A percentile compares a stretch with the other conserved stretches of the same genome.
phyloP scores from a whole-genome alignment of 1,284 basidiomycete species.

The Rhodotorula sp. region DNA sequence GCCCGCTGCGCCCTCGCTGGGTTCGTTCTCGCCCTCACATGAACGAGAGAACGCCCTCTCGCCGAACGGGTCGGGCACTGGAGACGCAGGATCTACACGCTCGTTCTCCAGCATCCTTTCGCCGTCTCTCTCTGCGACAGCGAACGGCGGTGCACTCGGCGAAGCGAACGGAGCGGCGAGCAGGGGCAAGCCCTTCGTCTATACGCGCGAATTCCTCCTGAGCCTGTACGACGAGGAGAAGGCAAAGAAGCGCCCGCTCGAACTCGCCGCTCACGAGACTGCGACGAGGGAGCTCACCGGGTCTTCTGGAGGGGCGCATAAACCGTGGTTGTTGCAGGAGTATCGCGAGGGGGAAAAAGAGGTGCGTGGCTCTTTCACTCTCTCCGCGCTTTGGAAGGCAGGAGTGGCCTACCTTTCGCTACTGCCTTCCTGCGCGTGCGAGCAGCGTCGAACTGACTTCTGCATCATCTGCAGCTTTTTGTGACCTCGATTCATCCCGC shows the following conservation, averaged over 20 bases:
- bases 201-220: conserved; percentile 39
- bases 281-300: conserved; percentile 28
- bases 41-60: background rate
- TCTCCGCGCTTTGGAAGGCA: background rate
- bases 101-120: conserved; percentile 40
- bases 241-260: conserved; percentile 35
- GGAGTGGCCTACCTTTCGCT: background rate
- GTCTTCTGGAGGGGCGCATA: background rate
- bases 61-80: background rate
- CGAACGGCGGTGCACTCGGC: background rate
- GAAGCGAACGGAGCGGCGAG: background rate
- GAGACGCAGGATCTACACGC: conserved; percentile 4
- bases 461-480: conserved; percentile 22
- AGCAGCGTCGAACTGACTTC: background rate
- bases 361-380: conserved; percentile 12
- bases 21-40: conserved; percentile 14
- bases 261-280: conserved; percentile 33
- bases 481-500: conserved; percentile 34
- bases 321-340: conserved; percentile 37
- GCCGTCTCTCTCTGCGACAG: conserved; percentile 12
- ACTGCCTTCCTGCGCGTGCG: background rate
- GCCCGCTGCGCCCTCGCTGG: conserved; percentile 21
- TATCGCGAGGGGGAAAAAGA: conserved; percentile 41
- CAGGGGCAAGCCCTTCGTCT: conserved; percentile 35
- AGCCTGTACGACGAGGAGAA: conserved; percentile 41